These are phyloP conservation scores for Chondrus crispus DNA, from an alignment of 23 red algal species.

Conservation along the genomic window DNA sequence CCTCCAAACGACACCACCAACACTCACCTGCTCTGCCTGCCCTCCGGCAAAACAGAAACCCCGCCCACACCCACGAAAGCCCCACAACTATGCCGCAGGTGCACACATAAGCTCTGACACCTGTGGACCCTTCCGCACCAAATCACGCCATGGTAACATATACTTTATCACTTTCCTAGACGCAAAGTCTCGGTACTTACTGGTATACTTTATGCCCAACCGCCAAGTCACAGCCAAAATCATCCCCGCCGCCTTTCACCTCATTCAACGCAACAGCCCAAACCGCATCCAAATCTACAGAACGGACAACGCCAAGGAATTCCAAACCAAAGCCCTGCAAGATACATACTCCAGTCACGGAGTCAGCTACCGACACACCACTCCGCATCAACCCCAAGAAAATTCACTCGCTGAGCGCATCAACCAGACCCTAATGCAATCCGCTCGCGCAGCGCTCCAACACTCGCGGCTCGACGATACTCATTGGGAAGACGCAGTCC, in stretches of 20 bases:
- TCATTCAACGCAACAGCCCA: background rate
- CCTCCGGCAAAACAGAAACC: too few species aligned
- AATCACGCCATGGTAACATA: background rate
- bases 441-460: background rate
- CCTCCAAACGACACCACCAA: too few species aligned
- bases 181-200: background rate
- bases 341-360: background rate
- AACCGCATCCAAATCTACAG: background rate
- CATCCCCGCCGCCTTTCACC: background rate
- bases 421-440: background rate
- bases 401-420: background rate
- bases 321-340: background rate
- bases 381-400: background rate
- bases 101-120: background rate
- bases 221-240: background rate
- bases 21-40: too few species aligned
- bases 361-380: background rate
- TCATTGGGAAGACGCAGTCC: background rate
- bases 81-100: background rate
- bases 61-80: too few species aligned
- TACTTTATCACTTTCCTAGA: background rate
- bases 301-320: background rate
- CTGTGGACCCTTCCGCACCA: background rate
- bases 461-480: background rate
- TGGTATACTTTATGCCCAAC: background rate